A percentile compares a stretch with the other conserved stretches of the same genome.
Evolutionary conservation across 805 yeast genomes (phyloP).

Genomic region (Metschnikowia similis): DNA sequence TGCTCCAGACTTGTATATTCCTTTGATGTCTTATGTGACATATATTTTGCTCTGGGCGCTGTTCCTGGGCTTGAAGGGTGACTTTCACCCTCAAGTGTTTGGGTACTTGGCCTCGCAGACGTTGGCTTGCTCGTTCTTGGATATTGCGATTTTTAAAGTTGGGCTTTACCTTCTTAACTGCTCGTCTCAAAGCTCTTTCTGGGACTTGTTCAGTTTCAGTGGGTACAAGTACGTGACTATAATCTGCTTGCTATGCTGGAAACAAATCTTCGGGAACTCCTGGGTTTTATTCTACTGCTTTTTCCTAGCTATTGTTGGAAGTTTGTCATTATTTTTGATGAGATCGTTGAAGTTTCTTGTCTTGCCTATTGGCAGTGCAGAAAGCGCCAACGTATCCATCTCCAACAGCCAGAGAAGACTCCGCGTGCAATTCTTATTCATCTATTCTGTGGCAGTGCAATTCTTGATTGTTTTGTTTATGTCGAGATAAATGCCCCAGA

Average conservation of each 20-base stretch:
- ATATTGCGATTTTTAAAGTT: constrained; percentile 67
- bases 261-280: constrained; percentile 38
- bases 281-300: constrained; percentile 33
- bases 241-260: constrained; percentile 51
- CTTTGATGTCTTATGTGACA: constrained; percentile 87
- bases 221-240: constrained; percentile 93
- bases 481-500: constrained; percentile 18
- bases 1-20: constrained; percentile 95
- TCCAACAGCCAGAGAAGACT: constrained; percentile 67
- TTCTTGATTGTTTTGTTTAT: constrained; percentile 70
- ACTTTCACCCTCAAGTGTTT: constrained; percentile 88
- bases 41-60: constrained; percentile 81
- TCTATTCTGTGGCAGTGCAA: constrained; percentile 81
- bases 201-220: constrained; percentile 84
- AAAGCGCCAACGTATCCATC: constrained; percentile 51
- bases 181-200: constrained; percentile 53
- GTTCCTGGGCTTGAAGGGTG: constrained; percentile 79
- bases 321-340: constrained; percentile 57
- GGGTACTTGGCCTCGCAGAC: constrained; percentile 86
- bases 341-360: constrained; percentile 67
- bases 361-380: constrained; percentile 45
- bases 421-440: constrained; percentile 81
- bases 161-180: constrained; percentile 80
- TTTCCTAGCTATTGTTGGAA: constrained; percentile 34
- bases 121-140: constrained; percentile 74